Evolutionary conservation across 805 yeast species (phyloP).

Genomic region (Millerago galiae): DNA sequence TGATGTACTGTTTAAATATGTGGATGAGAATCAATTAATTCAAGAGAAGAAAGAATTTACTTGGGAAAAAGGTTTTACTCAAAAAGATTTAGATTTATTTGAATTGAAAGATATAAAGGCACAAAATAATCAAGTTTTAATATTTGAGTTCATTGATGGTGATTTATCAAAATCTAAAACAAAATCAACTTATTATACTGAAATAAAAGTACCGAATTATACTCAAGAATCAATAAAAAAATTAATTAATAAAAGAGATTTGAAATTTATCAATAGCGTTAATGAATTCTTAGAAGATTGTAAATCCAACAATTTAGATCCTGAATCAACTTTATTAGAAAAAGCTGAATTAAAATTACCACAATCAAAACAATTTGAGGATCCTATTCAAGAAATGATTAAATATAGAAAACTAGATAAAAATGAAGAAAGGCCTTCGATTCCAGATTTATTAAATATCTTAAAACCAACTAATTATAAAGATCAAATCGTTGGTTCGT

Average conservation of each 20-base stretch:
- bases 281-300: constrained; percentile 30
- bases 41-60: constrained; percentile 31
- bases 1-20: constrained; percentile 66
- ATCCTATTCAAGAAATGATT: constrained; percentile 58
- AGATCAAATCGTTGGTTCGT: constrained; percentile 54
- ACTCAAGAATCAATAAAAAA: constrained; percentile 51
- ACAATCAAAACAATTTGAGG: constrained; percentile 39
- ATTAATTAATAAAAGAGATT: constrained; percentile 52
- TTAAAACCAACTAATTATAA: constrained; percentile 50
- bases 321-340: constrained; percentile 34
- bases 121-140: constrained; percentile 45
- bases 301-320: constrained; percentile 28
- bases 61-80: constrained; percentile 43
- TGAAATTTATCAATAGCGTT: constrained; percentile 41
- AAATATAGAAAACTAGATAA: constrained; percentile 22
- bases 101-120: constrained; percentile 34
- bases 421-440: constrained; percentile 33
- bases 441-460: constrained; percentile 42
- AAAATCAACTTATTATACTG: constrained; percentile 34
- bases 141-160: constrained; percentile 76
- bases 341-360: constrained; percentile 40
- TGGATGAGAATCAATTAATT: constrained; percentile 65
- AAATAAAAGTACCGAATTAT: constrained; percentile 44
- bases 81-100: constrained; percentile 47
- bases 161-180: constrained; percentile 43